Conservation (phyloP, 1,284 basidiomycete genomes). For the Cutaneotrichosporon sp. region DNA sequence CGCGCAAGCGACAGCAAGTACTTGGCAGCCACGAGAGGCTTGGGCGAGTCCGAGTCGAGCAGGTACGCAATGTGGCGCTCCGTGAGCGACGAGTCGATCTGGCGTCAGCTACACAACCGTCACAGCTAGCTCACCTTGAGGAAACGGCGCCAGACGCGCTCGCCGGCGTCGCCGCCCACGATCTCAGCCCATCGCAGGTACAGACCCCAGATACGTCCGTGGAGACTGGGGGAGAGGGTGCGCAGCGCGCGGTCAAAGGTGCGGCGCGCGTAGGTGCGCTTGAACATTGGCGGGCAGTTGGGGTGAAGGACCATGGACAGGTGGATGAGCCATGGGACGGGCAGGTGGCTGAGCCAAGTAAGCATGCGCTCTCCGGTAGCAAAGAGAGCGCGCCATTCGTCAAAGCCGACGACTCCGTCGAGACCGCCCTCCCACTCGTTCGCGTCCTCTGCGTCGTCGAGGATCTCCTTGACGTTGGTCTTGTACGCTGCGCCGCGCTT, state of each 20-base stretch:
- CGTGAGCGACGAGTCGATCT: constrained; percentile 74
- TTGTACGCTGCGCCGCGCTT: constrained; percentile 68
- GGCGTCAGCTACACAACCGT: not conserved
- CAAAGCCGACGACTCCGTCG: constrained; percentile 82
- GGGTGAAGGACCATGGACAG: constrained; percentile 86
- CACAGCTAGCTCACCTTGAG: constrained; percentile 53
- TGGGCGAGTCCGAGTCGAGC: constrained; percentile 64
- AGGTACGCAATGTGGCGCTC: constrained; percentile 76
- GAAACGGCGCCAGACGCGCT: constrained; percentile 84
- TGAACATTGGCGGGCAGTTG: constrained; percentile 74
- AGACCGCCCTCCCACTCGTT: constrained; percentile 78
- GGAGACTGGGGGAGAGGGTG: constrained; percentile 89
- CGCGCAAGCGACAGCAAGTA: constrained; percentile 76
- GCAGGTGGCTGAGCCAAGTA: constrained; percentile 82
- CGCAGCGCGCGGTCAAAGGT: constrained; percentile 94
- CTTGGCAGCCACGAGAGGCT: constrained; percentile 90
- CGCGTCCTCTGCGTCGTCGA: constrained; percentile 79
- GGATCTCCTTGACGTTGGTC: constrained; percentile 83
- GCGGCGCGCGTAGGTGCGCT: constrained; percentile 81
- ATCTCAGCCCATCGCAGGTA: constrained; percentile 93
- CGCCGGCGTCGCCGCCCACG: constrained; percentile 75
- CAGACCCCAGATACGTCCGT: constrained; percentile 85
- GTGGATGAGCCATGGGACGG: constrained; percentile 90
- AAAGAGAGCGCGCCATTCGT: constrained; percentile 87
- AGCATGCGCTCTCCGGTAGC: constrained; percentile 87